Conservation (phyloP, 106 monocot genomes). For the Triglochin maritima region DNA sequence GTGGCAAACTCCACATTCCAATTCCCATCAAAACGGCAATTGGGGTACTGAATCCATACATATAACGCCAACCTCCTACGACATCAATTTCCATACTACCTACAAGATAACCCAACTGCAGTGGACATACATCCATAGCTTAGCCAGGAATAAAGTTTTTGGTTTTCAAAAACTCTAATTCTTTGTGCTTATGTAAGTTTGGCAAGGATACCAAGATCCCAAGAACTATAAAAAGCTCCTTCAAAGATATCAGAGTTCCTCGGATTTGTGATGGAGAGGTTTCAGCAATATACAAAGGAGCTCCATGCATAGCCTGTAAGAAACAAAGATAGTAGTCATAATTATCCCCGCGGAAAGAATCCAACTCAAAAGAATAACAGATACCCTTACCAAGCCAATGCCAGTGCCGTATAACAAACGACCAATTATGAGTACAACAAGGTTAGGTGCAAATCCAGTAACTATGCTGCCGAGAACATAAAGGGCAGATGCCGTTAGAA, state of each 20-base stretch:
- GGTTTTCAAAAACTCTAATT: not conserved
- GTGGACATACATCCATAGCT: constrained; percentile 8
- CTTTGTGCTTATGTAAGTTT: not conserved
- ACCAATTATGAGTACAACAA: constrained; percentile 67
- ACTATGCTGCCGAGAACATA: constrained; percentile 57
- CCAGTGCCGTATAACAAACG: constrained; percentile 78
- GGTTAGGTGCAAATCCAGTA: constrained; percentile 67
- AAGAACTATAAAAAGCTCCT: constrained; percentile 93
- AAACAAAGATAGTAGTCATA: not conserved
- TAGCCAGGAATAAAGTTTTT: constrained; percentile 1
- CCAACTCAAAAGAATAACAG: not conserved
- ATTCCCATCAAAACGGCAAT: constrained; percentile 67
- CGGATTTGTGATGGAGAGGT: constrained; percentile 92
- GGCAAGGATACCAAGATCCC: constrained; percentile 66
- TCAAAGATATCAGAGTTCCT: constrained; percentile 92
- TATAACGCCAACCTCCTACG: constrained; percentile 94
- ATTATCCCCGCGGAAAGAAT: not conserved
- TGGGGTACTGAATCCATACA: constrained; percentile 84
- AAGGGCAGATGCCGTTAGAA: constrained; percentile 58
- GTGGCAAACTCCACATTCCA: constrained; percentile 72
- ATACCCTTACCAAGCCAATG: constrained; percentile 78
- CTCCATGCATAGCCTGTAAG: constrained; percentile 93
- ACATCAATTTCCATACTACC: constrained; percentile 73
- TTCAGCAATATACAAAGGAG: constrained; percentile 95
- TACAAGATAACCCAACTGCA: constrained; percentile 86